Evolutionary conservation across 495 filamentous ascomycete genomes (phyloP).

Genomic region (Aspergillus olivimuriae): DNA sequence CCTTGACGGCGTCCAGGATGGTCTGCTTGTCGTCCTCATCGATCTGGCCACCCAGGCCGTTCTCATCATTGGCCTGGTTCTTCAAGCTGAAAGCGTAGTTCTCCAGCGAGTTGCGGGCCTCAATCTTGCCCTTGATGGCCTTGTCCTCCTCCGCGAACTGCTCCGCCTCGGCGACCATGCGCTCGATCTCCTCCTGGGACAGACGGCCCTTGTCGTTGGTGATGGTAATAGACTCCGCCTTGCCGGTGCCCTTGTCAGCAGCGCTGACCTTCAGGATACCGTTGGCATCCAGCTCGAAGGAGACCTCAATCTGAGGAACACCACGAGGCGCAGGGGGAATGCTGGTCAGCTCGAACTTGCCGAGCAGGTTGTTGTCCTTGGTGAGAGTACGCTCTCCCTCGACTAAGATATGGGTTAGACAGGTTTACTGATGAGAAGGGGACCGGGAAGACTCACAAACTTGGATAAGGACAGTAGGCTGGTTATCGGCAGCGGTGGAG

Average conservation of each 20-base stretch:
- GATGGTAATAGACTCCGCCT: constrained; percentile 93
- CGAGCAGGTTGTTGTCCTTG: constrained; percentile 93
- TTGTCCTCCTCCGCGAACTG: constrained; percentile 99
- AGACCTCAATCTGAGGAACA: constrained; percentile 96
- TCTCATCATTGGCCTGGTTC: constrained; percentile 98
- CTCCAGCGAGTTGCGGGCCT: constrained; percentile 92
- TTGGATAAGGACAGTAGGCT: constrained; percentile 95
- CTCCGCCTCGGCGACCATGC: constrained; percentile 96
- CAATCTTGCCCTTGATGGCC: constrained; percentile 88
- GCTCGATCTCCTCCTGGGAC: constrained; percentile 93
- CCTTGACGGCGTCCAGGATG: constrained; percentile 94
- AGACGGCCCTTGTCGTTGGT: constrained; percentile 98
- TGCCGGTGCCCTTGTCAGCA: constrained; percentile 94
- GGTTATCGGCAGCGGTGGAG: constrained; percentile 96
- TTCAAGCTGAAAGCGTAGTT: constrained; percentile 96
- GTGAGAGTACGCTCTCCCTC: constrained; percentile 96
- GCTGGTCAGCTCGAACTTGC: constrained; percentile 95
- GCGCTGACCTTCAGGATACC: constrained; percentile 95
- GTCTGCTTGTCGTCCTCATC: constrained; percentile 98
- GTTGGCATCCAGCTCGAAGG: constrained; percentile 96
- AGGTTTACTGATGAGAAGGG: background rate
- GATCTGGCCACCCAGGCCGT: constrained; percentile 95
- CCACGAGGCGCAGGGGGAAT: constrained; percentile 93
- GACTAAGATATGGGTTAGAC: constrained; percentile 24
- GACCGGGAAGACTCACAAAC: constrained; percentile 49